Percentiles rank a stretch among this genome's conserved stretches.
These are phyloP conservation scores for Guadua angustifolia DNA, from an alignment of 176 grass and related monocot genomes.

Conservation along the genomic window DNA sequence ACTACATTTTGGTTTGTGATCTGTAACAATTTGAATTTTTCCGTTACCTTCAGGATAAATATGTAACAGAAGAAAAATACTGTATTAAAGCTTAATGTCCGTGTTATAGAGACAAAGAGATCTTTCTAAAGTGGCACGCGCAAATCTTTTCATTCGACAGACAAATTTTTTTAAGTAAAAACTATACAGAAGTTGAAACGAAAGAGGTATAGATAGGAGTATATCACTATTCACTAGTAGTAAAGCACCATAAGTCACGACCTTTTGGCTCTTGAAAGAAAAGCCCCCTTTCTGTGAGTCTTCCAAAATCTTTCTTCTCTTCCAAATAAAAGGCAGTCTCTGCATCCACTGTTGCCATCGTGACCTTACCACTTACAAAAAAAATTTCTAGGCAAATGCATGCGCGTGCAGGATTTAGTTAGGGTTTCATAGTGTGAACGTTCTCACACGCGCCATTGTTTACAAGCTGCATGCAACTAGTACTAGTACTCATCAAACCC, in stretches of 20 bases:
- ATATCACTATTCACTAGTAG: neutral
- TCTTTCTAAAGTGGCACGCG: constrained; percentile 37
- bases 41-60: too few relatives aligned
- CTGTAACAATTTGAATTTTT: neutral
- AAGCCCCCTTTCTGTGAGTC: constrained; percentile 33
- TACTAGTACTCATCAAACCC: constrained; percentile 42
- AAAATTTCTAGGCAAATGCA: constrained; percentile 46
- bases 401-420: constrained; percentile 44
- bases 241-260: constrained; percentile 17
- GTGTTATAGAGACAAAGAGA: neutral
- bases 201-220: neutral
- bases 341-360: constrained; percentile 17
- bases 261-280: constrained; percentile 30
- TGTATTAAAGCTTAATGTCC: constrained; percentile 14
- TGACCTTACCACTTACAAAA: constrained; percentile 43
- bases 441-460: constrained; percentile 40
- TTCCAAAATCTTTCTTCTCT: constrained; percentile 45
- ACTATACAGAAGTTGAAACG: too few relatives aligned
- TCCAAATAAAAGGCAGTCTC: constrained; percentile 28
- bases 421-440: constrained; percentile 57
- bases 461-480: constrained; percentile 49
- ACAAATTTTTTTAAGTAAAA: too few relatives aligned
- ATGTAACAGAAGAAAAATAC: neutral
- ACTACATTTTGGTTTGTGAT: neutral
- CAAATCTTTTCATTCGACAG: too few relatives aligned